These are phyloP conservation scores for Neurospora sp. DNA, from an alignment of 495 filamentous ascomycete species.

Conservation along the genomic window DNA sequence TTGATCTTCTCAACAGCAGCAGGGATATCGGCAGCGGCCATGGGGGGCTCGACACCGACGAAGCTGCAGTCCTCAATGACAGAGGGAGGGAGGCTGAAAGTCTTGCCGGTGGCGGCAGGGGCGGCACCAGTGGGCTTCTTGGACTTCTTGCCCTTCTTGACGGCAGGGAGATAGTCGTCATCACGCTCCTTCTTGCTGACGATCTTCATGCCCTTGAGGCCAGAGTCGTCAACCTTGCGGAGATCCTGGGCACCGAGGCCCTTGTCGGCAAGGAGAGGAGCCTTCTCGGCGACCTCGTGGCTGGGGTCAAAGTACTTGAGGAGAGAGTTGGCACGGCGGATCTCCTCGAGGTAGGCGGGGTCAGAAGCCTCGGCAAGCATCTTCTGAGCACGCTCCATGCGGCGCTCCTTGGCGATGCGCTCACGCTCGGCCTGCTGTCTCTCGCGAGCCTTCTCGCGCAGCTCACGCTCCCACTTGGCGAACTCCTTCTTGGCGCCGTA, in stretches of 20 bases:
- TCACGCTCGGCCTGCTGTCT: slow-evolving; percentile 55
- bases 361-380: slow-evolving; percentile 81
- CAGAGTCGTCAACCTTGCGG: slow-evolving; percentile 69
- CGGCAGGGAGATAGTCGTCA: slow-evolving; percentile 77
- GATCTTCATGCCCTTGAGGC: slow-evolving; percentile 67
- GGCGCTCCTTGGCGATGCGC: slow-evolving; percentile 69
- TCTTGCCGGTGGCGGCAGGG: slow-evolving; percentile 37
- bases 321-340: slow-evolving; percentile 73
- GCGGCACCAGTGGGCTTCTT: slow-evolving; percentile 47
- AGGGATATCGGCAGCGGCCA: slow-evolving; percentile 72
- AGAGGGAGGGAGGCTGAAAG: slow-evolving; percentile 80
- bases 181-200: slow-evolving; percentile 75
- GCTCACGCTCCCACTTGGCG: slow-evolving; percentile 71
- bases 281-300: slow-evolving; percentile 45
- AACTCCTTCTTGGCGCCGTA: slow-evolving; percentile 66
- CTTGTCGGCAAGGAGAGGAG: slow-evolving; percentile 54
- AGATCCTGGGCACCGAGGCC: slow-evolving; percentile 57
- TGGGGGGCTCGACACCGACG: slow-evolving; percentile 76
- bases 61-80: slow-evolving; percentile 82
- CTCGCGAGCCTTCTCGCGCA: slow-evolving; percentile 53
- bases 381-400: slow-evolving; percentile 76
- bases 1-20: slow-evolving; percentile 75
- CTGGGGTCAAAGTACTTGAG: slow-evolving; percentile 86
- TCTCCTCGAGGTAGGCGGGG: slow-evolving; percentile 83
- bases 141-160: slow-evolving; percentile 86